Evolutionary conservation across 2,329 filamentous ascomycete species (phyloP).

Genomic region (Fusarium sp.): DNA sequence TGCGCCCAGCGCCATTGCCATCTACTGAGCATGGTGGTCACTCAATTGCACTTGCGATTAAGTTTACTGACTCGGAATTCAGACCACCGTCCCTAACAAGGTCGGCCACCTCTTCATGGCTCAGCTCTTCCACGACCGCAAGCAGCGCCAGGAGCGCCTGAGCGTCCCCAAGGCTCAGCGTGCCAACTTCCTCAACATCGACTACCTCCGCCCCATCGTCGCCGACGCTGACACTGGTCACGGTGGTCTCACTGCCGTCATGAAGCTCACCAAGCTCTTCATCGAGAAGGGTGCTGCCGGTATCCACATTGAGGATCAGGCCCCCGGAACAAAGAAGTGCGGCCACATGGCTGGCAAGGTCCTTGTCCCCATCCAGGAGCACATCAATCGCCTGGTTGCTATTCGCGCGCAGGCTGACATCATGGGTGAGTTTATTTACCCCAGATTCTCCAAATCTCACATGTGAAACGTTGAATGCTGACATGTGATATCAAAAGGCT

Average conservation of each 20-base stretch:
- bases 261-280: conserved; percentile 99
- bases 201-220: conserved; percentile 95
- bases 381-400: conserved; percentile 96
- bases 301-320: conserved; percentile 99
- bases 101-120: conserved; percentile 98
- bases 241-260: conserved; percentile 96
- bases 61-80: conserved; percentile 54
- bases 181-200: conserved; percentile 78
- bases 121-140: conserved; percentile 99
- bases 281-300: conserved; percentile 96
- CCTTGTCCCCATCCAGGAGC: conserved; percentile 94
- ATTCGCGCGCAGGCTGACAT: conserved; percentile 98
- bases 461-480: conserved; percentile 16
- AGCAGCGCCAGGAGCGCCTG: conserved; percentile 95
- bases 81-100: conserved; percentile 99
- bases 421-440: conserved; percentile 73
- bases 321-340: conserved; percentile 98
- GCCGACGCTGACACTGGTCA: conserved; percentile 98
- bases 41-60: not conserved
- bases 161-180: conserved; percentile 79
- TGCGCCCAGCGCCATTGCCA: not conserved
- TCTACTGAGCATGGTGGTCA: not conserved
- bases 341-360: conserved; percentile 99
- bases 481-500: conserved; percentile 59
- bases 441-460: conserved; percentile 24